Base-by-base conservation (phyloP, 345 rosid genomes). In the Sisymbrium altissimum region DNA sequence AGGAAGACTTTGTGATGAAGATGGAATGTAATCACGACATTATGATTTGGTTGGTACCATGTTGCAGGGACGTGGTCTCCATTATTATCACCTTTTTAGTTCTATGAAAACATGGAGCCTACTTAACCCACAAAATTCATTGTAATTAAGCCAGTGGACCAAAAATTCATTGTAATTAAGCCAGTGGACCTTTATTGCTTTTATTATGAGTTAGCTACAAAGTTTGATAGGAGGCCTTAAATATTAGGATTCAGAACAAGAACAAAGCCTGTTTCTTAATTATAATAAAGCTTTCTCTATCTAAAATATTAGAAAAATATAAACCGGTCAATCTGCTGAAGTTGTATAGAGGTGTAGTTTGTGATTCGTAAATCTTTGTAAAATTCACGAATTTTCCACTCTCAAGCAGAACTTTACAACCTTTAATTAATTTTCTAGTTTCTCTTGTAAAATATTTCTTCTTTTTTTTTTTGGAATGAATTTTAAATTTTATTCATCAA, bases 31-130 rank as follows among this genome's bases (percentile, higher is more conserved):
- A 68, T 44, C 21, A 49, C 23, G 60, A 58, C 39, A 58, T 21
- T 60, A 0, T 44, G 75, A 60, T 76, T 70, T 76, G 38, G 80
- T 77, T 65, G 81, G 72, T 77, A 40, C 33, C 81, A 77, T 77
- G 81, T 65, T 77, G 63, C 61, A 50, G 45, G 33, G 71, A 73
- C 74, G 74, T 78, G 74, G 64, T 54, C 64, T 53, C 81, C 78
- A 78, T 18, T 67, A 71, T 23, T 21, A 64, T 50, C 29, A 66
- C 13, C 13, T 25, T 57, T 43, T 41, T 41, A 35, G 48, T 29
- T 48, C 59, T 74, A 17, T 43, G 25, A 15, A 70, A 78, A 75
- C 74, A 67, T 78, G 82, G 75, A 81, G 55, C 78, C 64, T 64
- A 71, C 14, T 50, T 40, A 21, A 19, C 30, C 65, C 62, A 38